A percentile compares a stretch with the other conserved stretches of the same genome.
These are phyloP conservation scores for sweet orange (Citrus sinensis) DNA, from an alignment of 345 rosid genomes.

Conservation along the genomic window DNA sequence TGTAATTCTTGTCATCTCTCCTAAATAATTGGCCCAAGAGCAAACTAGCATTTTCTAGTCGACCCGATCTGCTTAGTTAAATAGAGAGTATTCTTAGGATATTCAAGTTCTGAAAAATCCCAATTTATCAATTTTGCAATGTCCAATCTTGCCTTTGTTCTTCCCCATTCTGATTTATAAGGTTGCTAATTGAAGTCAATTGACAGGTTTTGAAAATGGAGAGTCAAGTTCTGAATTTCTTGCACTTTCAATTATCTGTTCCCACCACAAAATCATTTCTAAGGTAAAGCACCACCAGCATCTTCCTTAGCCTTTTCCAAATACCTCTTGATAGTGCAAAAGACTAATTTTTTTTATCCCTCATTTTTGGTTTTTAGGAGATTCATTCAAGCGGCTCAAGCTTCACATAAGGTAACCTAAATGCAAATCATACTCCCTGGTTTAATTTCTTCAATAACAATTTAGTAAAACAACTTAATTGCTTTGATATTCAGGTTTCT, in stretches of 20 bases:
- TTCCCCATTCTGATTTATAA: conserved; percentile 16
- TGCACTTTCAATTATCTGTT: conserved; percentile 69
- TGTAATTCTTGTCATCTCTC: background rate
- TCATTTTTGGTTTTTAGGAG: conserved; percentile 52
- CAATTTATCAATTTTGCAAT: background rate
- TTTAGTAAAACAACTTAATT: background rate
- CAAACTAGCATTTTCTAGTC: background rate
- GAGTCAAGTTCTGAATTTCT: conserved; percentile 57
- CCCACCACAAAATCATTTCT: conserved; percentile 89
- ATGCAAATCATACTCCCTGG: background rate
- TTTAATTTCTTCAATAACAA: background rate
- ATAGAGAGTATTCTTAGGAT: background rate
- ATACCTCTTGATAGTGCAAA: background rate
- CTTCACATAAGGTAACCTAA: conserved; percentile 53
- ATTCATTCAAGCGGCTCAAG: conserved; percentile 81
- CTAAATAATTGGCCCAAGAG: background rate
- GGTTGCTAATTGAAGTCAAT: conserved; percentile 24
- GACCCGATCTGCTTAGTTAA: background rate
- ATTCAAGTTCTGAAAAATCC: background rate
- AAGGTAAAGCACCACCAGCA: conserved; percentile 42
- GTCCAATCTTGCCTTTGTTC: background rate
- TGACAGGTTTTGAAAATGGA: conserved; percentile 90
- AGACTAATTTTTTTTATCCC: background rate
- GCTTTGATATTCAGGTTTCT: conserved; percentile 44
- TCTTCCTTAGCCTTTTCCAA: conserved; percentile 4